phyloP scores from a whole-genome alignment of 2,329 filamentous ascomycete genomes.

The Myriosclerotinia curreyana region DNA sequence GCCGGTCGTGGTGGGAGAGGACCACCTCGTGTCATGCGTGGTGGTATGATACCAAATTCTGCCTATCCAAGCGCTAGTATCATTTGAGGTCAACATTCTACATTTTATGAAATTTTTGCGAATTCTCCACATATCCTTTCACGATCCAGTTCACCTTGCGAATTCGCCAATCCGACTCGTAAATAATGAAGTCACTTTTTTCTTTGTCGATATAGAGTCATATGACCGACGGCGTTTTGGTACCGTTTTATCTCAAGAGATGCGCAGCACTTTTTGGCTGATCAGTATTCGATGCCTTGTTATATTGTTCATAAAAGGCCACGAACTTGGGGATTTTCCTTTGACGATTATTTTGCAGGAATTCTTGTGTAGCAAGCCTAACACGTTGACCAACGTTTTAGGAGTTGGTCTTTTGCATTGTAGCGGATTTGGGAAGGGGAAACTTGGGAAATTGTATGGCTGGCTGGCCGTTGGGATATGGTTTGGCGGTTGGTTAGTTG shows the following conservation, averaged over 20 bases:
- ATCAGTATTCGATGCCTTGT: neutral
- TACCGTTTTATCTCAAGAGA: slow-evolving; percentile 6
- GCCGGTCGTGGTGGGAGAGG: slow-evolving; percentile 36
- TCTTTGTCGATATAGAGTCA: slow-evolving; percentile 31
- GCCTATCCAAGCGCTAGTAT: slow-evolving; percentile 47
- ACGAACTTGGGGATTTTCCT: neutral
- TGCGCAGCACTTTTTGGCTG: neutral
- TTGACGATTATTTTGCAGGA: slow-evolving; percentile 4
- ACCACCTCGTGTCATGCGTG: slow-evolving; percentile 25
- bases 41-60: slow-evolving; percentile 50
- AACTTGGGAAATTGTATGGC: neutral
- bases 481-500: too few species aligned
- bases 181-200: slow-evolving; percentile 30
- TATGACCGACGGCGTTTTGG: slow-evolving; percentile 21
- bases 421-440: slow-evolving; percentile 12
- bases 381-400: slow-evolving; percentile 10
- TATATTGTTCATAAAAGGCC: slow-evolving; percentile 6
- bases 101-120: slow-evolving; percentile 24
- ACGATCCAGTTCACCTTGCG: slow-evolving; percentile 24
- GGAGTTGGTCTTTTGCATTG: slow-evolving; percentile 1
- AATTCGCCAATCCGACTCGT: slow-evolving; percentile 23
- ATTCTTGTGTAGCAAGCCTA: slow-evolving; percentile 16
- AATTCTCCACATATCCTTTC: slow-evolving; percentile 25
- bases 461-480: slow-evolving; percentile 4
- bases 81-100: slow-evolving; percentile 25